Evolutionary conservation across 305 asterid species (phyloP).

Genomic region (Fraxinus dipetala): DNA sequence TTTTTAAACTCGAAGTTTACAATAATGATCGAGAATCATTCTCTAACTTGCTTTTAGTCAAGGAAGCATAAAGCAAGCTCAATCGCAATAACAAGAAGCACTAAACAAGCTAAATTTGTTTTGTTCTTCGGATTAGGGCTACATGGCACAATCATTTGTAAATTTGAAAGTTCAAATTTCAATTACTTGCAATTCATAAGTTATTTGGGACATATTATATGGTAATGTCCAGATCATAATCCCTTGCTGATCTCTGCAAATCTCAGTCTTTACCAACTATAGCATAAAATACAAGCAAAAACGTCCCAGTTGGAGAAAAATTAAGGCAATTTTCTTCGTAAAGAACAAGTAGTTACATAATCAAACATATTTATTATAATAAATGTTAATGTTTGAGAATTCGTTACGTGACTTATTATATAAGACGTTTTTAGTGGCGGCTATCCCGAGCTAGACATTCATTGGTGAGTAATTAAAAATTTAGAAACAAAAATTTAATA

Average conservation of each 20-base stretch:
- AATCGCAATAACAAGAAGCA: neutral
- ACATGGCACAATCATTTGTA: neutral
- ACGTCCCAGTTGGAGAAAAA: neutral
- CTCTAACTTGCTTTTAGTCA: too few relatives aligned
- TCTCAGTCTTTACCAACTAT: slow-evolving; percentile 11
- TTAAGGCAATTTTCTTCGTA: neutral
- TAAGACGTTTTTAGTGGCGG: neutral
- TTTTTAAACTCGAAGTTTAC: neutral
- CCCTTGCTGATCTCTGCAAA: slow-evolving; percentile 15
- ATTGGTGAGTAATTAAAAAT: neutral
- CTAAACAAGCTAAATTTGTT: too few relatives aligned
- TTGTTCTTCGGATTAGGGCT: neutral
- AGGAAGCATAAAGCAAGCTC: neutral
- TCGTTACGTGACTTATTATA: too few relatives aligned
- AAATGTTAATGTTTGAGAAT: too few relatives aligned
- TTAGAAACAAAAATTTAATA: too few relatives aligned
- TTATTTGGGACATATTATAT: neutral
- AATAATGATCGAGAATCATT: too few relatives aligned
- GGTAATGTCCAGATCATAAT: slow-evolving; percentile 24
- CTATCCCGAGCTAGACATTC: neutral
- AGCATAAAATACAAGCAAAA: slow-evolving; percentile 12
- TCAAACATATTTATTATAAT: neutral
- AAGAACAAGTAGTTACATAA: neutral
- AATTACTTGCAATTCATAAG: neutral
- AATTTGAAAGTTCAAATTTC: neutral